Evolutionary conservation across 164 flowering plant genomes (phyloP).

Genomic region (Platanus orientalis): DNA sequence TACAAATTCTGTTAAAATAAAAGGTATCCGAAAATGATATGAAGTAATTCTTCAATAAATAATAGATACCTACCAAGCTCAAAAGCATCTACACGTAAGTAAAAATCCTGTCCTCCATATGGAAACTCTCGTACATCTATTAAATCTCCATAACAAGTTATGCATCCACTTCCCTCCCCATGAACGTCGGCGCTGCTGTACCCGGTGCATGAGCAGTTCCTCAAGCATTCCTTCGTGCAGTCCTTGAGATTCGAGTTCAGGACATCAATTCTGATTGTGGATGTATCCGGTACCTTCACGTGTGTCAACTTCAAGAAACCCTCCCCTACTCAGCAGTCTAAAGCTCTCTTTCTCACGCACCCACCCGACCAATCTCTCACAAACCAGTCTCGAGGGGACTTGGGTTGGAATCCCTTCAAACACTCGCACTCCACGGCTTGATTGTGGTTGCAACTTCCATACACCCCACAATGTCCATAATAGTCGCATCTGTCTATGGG

Average conservation of each 20-base stretch:
- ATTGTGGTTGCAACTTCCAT: neutral
- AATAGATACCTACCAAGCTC: conserved; percentile 16
- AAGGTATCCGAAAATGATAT: no score
- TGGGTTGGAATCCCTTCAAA: conserved; percentile 8
- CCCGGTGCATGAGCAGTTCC: conserved; percentile 36
- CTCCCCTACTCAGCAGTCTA: conserved; percentile 5
- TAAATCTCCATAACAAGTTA: conserved; percentile 25
- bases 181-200: conserved; percentile 17
- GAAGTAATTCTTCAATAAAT: no score
- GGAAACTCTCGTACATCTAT: conserved; percentile 16
- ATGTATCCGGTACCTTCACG: conserved; percentile 23
- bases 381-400: conserved; percentile 1
- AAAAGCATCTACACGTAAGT: conserved; percentile 24
- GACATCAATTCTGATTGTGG: neutral
- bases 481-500: neutral
- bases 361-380: conserved; percentile 1
- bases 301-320: conserved; percentile 5
- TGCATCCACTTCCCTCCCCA: conserved; percentile 27
- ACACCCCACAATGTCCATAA: neutral
- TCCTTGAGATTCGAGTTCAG: conserved; percentile 14
- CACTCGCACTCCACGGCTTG: neutral
- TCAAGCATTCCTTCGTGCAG: conserved; percentile 23
- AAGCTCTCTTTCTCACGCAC: neutral
- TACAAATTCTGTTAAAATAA: no score
- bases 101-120: conserved; percentile 22